These are phyloP conservation scores for Fusarium secorum DNA, from an alignment of 2,329 filamentous ascomycete genomes.

Conservation along the genomic window DNA sequence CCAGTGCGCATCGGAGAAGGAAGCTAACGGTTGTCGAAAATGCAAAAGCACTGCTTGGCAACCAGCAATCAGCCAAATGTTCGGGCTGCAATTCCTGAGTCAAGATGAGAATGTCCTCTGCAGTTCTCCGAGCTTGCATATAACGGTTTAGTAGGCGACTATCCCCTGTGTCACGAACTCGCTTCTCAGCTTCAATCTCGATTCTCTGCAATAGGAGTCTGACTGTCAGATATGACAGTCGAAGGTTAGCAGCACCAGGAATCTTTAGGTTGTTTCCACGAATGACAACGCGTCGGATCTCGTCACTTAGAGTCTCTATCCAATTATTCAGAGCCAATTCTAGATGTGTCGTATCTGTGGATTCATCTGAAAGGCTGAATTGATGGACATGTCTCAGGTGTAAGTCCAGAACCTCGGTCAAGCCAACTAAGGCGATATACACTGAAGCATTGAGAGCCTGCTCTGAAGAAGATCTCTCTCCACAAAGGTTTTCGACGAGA, in stretches of 20 bases:
- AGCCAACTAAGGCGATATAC: constrained; percentile 54
- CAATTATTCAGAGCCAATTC: constrained; percentile 53
- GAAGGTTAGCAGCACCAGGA: constrained; percentile 59
- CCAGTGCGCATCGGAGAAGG: constrained; percentile 57
- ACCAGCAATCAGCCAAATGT: constrained; percentile 59
- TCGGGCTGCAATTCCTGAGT: constrained; percentile 54
- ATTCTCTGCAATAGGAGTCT: constrained; percentile 58
- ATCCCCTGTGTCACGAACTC: constrained; percentile 31
- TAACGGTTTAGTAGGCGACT: constrained; percentile 45
- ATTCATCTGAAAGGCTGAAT: constrained; percentile 42
- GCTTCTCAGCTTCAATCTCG: constrained; percentile 53
- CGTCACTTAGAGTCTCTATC: constrained; percentile 52
- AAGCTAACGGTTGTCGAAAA: constrained; percentile 60
- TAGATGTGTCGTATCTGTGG: constrained; percentile 42
- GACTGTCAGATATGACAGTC: constrained; percentile 58
- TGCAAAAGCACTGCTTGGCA: constrained; percentile 56
- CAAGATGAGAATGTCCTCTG: constrained; percentile 59
- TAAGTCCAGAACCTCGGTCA: constrained; percentile 52
- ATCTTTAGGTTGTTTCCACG: constrained; percentile 52
- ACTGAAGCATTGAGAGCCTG: constrained; percentile 45
- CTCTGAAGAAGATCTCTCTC: constrained; percentile 17
- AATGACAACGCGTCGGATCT: constrained; percentile 51
- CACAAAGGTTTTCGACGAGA: constrained; percentile 46
- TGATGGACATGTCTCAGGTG: constrained; percentile 48
- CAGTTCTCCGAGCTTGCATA: constrained; percentile 53